Evolutionary conservation across 768 basidiomycete species (phyloP), one percentile per base, ranked within the genome.

Genomic region (Boletus reticulatus): DNA sequence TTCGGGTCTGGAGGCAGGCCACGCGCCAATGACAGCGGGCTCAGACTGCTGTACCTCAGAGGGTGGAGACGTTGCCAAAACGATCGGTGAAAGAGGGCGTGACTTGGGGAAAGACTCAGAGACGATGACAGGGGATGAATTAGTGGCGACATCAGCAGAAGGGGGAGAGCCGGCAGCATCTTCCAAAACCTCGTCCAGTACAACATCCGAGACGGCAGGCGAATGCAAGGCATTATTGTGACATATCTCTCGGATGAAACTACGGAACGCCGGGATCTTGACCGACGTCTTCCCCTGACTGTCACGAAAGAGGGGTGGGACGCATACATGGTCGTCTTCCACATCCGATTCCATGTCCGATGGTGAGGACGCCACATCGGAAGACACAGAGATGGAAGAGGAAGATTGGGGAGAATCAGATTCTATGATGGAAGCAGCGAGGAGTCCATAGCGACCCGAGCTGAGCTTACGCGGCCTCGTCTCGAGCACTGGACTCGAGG

Each of bases 401-500:
- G 75, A 70, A 6, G 70, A 69, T 13, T 57, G 53, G 0, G 61
- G 42, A 4, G 63, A 69, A 36, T 65, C 68, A 3, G 72, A 70
- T 37, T 69, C 66, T 17, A 44, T 1, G 46, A 66, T 65, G 14
- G 64, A 62, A 37, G 71, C 63, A 37, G 73, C 66, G 65, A 78
- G 76, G 31, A 87, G 70, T 4, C 87, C 87, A 67, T 85, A 89
- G 51, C 85, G 81, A 12, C 86, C 86, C n/a, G 84, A 77, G 50
- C 63, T 68, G 12, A 75, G 67, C 58, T 65, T 71, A n/a, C 67
- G 62, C 14, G 64, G 59, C 50, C 57, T 70, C 60, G 4, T 2
- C 20, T 41, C 55, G 61, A 61, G 50, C 31, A 53, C 55, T 50
- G 62, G 73, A 66, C 43, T 77, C 59, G 52, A 73, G 38, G 52